Conservation (phyloP, 768 basidiomycete genomes). For the Boletus bicolor region DNA sequence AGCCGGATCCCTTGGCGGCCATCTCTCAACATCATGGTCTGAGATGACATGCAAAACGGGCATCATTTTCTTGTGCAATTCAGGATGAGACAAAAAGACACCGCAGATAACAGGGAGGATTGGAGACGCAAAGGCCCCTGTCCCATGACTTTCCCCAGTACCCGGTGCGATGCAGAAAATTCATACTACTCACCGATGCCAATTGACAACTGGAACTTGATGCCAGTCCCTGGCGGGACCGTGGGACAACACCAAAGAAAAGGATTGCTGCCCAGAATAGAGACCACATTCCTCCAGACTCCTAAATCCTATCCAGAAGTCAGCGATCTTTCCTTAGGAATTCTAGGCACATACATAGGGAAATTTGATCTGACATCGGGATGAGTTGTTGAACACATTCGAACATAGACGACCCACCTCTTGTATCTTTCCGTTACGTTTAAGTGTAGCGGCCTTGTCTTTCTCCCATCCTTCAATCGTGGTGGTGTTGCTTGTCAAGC, state of each 20-base stretch:
- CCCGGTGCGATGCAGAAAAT: slow-evolving; percentile 28
- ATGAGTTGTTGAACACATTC: background rate
- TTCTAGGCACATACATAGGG: slow-evolving; percentile 67
- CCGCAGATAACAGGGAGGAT: slow-evolving; percentile 1
- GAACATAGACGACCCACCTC: slow-evolving; percentile 45
- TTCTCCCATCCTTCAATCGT: slow-evolving; percentile 99
- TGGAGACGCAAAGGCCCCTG: slow-evolving; percentile 1
- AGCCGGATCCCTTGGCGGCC: slow-evolving; percentile 76
- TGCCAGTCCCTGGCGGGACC: slow-evolving; percentile 61
- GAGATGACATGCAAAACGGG: slow-evolving; percentile 9
- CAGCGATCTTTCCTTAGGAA: slow-evolving; percentile 3
- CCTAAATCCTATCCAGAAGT: slow-evolving; percentile 68
- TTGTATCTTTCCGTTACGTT: slow-evolving; percentile 79
- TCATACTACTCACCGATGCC: slow-evolving; percentile 74
- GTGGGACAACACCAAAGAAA: slow-evolving; percentile 86
- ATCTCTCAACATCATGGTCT: slow-evolving; percentile 42
- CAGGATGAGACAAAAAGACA: background rate
- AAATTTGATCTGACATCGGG: slow-evolving; percentile 65
- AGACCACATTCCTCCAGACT: slow-evolving; percentile 61
- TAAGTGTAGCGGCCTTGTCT: slow-evolving; percentile 85
- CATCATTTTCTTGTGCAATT: slow-evolving; percentile 2
- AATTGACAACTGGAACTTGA: slow-evolving; percentile 70
- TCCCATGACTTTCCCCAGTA: slow-evolving; percentile 5
- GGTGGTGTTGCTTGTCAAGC: slow-evolving; percentile 75
- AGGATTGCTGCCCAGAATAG: slow-evolving; percentile 73